Evolutionary conservation across 768 basidiomycete genomes (phyloP).

Genomic region (Mycena belliarum): DNA sequence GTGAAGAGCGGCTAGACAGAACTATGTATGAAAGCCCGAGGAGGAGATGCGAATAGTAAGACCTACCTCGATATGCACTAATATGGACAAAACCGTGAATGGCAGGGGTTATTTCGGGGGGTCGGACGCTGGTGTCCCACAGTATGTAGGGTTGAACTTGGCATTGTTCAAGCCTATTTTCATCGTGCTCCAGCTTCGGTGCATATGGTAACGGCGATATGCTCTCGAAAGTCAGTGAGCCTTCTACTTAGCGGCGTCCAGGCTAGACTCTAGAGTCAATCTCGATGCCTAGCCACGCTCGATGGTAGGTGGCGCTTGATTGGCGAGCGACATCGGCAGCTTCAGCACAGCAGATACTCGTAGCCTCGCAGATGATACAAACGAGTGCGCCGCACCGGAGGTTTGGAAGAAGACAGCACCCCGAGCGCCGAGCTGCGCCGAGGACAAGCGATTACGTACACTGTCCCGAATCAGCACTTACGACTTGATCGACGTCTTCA

Average conservation of each 20-base stretch:
- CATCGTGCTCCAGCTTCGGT: neutral
- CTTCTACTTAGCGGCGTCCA: too few species aligned
- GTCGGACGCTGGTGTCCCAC: too few species aligned
- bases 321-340: neutral
- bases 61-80: neutral
- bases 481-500: too few species aligned
- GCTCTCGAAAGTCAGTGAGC: neutral
- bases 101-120: conserved; percentile 10
- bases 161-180: neutral
- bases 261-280: too few species aligned
- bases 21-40: conserved; percentile 7
- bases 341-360: neutral
- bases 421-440: too few species aligned
- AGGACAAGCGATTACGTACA: too few species aligned
- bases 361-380: neutral
- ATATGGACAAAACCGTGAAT: neutral
- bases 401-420: too few species aligned
- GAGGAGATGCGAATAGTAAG: conserved; percentile 17
- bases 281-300: too few species aligned
- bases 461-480: too few species aligned
- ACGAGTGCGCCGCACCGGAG: too few species aligned
- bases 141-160: too few species aligned
- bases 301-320: too few species aligned
- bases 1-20: conserved; percentile 4
- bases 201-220: neutral